These are phyloP conservation scores for Cercospora zeina DNA, from an alignment of 2,329 filamentous ascomycete genomes.

Conservation along the genomic window DNA sequence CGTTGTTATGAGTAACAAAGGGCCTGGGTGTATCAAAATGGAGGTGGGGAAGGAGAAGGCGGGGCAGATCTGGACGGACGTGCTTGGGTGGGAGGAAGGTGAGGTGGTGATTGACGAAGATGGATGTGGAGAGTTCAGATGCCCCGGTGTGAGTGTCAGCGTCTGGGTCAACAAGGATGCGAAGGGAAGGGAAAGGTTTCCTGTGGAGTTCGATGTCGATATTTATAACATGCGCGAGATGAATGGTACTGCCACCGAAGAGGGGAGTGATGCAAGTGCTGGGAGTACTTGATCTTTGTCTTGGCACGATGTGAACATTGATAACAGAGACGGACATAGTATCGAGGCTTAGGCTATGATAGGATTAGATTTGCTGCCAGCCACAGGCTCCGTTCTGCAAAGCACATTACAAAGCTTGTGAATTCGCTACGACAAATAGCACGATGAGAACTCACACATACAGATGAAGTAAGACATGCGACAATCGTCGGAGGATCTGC, in stretches of 20 bases:
- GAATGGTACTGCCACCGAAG: not conserved
- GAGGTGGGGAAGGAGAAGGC: constrained; percentile 55
- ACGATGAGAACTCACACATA: not conserved
- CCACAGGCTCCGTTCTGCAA: not conserved
- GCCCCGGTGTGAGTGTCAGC: constrained; percentile 56
- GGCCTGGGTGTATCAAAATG: constrained; percentile 55
- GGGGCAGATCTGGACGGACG: constrained; percentile 64
- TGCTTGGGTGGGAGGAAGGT: constrained; percentile 58
- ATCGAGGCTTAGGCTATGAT: not conserved
- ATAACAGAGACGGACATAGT: not conserved
- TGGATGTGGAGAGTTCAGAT: constrained; percentile 61
- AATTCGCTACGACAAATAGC: not conserved
- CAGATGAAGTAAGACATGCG: not conserved
- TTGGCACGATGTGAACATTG: not conserved
- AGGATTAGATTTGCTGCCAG: not conserved
- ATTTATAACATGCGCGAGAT: constrained; percentile 21
- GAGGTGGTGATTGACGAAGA: constrained; percentile 60
- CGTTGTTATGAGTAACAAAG: constrained; percentile 45
- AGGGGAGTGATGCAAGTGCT: not conserved
- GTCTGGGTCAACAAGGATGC: constrained; percentile 63
- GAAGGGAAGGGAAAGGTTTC: constrained; percentile 53
- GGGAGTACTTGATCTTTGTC: not conserved
- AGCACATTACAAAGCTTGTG: not conserved
- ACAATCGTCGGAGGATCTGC: not conserved
- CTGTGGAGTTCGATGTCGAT: constrained; percentile 34